Conservation (phyloP, 257 asterid species). For the Salvia rosmarinus region DNA sequence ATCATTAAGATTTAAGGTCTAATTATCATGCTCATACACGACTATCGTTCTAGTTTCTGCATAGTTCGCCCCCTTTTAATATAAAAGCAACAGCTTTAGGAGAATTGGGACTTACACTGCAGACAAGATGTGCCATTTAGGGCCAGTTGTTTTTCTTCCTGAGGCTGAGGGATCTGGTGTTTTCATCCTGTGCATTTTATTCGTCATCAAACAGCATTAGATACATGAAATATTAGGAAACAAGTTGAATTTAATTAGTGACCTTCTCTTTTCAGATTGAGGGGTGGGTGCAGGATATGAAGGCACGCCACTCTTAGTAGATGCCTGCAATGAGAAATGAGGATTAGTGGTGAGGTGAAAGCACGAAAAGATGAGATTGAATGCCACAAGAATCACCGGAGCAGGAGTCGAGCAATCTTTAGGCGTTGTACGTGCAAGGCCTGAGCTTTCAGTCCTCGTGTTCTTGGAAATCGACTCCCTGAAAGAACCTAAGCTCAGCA, state of each 20-base stretch:
- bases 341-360: neutral
- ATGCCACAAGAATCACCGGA: constrained; percentile 32
- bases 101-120: constrained; percentile 63
- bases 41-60: neutral
- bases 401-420: constrained; percentile 34
- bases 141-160: constrained; percentile 68
- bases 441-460: constrained; percentile 42
- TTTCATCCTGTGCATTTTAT: constrained; percentile 52
- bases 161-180: constrained; percentile 55
- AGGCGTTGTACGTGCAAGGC: constrained; percentile 27
- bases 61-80: neutral
- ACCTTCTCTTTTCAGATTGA: constrained; percentile 60
- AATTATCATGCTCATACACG: neutral
- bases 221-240: constrained; percentile 9
- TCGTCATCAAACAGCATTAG: constrained; percentile 7
- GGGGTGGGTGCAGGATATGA: constrained; percentile 53
- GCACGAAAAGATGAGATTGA: neutral
- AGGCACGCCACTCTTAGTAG: constrained; percentile 42
- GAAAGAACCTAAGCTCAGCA: constrained; percentile 47
- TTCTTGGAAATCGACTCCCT: constrained; percentile 39
- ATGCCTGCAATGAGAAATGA: constrained; percentile 45
- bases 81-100: neutral
- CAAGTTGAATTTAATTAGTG: neutral
- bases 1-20: neutral
- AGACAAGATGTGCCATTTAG: constrained; percentile 72